phyloP scores from a whole-genome alignment of 768 basidiomycete genomes.

The Suillus lakei region DNA sequence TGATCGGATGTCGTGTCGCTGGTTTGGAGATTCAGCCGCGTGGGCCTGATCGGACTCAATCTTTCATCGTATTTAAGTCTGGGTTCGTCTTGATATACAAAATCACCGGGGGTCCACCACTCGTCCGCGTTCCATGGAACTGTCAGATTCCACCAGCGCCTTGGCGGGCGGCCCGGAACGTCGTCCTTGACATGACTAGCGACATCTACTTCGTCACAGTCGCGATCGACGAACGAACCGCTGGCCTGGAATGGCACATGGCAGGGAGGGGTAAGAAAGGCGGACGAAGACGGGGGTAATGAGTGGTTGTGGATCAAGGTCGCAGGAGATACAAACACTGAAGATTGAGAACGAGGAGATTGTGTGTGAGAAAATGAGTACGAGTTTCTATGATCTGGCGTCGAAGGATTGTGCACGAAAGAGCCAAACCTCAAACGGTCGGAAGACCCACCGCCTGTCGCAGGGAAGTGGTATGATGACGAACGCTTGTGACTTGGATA shows the following conservation, averaged over 20 bases:
- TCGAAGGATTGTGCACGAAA: not conserved
- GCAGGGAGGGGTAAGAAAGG: too few species aligned
- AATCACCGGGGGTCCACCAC: not conserved
- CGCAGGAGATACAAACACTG: too few species aligned
- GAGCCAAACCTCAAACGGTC: not conserved
- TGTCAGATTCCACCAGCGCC: not conserved
- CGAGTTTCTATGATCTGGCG: not conserved
- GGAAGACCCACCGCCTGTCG: not conserved
- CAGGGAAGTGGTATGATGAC: not conserved
- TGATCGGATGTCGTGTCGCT: not conserved
- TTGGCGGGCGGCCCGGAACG: not conserved
- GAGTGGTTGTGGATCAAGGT: too few species aligned
- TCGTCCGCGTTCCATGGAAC: not conserved
- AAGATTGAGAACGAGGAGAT: not conserved
- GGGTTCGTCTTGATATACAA: not conserved
- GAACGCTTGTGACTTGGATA: not conserved
- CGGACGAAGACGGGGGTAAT: too few species aligned
- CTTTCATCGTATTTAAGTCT: not conserved
- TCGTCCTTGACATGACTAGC: not conserved
- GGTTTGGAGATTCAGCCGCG: not conserved
- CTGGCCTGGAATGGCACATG: not conserved
- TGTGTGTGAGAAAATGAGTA: not conserved
- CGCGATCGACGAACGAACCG: not conserved
- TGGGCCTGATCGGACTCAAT: not conserved
- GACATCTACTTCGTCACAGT: not conserved